Percentiles rank a stretch among this genome's conserved stretches.
Conservation (phyloP, 1,284 basidiomycete species). For the Sporisorium sorghi region DNA sequence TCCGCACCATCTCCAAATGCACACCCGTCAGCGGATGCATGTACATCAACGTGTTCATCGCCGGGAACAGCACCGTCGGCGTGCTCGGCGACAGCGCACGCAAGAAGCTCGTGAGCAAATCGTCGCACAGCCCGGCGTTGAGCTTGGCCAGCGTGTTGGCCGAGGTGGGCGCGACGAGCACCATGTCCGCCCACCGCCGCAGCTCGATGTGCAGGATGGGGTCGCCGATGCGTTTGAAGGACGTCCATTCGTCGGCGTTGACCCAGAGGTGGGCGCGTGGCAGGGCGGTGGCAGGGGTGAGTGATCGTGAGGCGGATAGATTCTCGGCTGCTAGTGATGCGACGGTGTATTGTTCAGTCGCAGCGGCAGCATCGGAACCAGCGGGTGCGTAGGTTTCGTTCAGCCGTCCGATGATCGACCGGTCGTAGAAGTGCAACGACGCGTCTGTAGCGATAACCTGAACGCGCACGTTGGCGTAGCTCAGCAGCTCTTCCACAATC, state of each 20-base stretch:
- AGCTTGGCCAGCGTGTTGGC: conserved; percentile 96
- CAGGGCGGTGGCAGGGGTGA: neutral
- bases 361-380: neutral
- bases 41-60: conserved; percentile 99
- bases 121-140: conserved; percentile 87
- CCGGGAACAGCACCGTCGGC: conserved; percentile 89
- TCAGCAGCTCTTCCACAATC: conserved; percentile 81
- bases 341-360: conserved; percentile 13
- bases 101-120: conserved; percentile 87
- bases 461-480: conserved; percentile 79
- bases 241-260: conserved; percentile 89
- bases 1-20: conserved; percentile 79
- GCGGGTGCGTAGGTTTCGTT: neutral
- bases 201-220: conserved; percentile 94
- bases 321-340: conserved; percentile 51
- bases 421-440: conserved; percentile 82
- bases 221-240: conserved; percentile 81
- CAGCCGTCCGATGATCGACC: conserved; percentile 71
- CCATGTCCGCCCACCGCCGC: conserved; percentile 93
- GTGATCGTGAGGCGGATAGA: conserved; percentile 18
- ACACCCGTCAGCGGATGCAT: conserved; percentile 89
- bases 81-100: conserved; percentile 85
- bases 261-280: conserved; percentile 79
- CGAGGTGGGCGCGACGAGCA: conserved; percentile 92
- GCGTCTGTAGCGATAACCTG: conserved; percentile 85